Evolutionary conservation across 164 flowering plant genomes (phyloP).

Genomic region (Annona cherimola): DNA sequence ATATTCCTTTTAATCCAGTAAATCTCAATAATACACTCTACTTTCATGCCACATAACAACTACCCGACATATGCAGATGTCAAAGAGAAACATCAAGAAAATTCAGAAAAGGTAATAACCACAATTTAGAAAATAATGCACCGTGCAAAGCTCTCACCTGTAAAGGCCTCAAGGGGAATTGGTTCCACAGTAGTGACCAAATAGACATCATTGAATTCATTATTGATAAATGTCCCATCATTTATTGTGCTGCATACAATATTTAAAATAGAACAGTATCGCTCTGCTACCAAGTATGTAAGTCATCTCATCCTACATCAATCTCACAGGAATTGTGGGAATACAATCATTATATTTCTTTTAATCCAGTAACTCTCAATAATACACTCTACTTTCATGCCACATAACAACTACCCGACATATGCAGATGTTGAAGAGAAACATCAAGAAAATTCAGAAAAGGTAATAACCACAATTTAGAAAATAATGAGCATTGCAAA

Average conservation of each 20-base stretch:
- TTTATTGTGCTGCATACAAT: constrained; percentile 64
- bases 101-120: no score
- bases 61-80: background rate
- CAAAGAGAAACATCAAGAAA: background rate
- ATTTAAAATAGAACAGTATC: constrained; percentile 4
- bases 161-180: constrained; percentile 87
- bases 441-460: background rate
- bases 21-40: no score
- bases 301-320: no score
- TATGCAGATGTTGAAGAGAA: background rate
- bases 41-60: no score
- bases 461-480: background rate
- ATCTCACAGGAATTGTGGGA: no score
- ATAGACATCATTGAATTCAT: constrained; percentile 82
- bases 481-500: constrained; percentile 1
- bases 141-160: constrained; percentile 48
- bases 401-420: no score
- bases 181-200: constrained; percentile 80
- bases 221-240: constrained; percentile 74
- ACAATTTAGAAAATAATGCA: background rate
- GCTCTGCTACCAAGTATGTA: no score
- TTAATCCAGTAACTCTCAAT: no score
- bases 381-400: no score
- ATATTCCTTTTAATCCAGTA: no score
- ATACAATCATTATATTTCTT: no score